phyloP scores from a whole-genome alignment of 1,139 yeast genomes.

The Hansenula lynferdii region DNA sequence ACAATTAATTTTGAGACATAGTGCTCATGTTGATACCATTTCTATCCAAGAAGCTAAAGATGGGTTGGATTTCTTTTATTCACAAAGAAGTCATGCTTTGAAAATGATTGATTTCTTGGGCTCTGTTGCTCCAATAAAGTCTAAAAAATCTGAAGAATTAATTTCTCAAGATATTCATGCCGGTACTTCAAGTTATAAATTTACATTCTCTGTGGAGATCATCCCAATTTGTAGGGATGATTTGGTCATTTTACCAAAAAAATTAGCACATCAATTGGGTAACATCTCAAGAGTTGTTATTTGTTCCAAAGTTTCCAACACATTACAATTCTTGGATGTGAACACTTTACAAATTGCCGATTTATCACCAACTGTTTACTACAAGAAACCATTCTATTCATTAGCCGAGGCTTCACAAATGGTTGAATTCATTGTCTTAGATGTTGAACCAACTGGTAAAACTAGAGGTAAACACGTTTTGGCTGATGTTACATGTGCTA shows the following conservation, averaged over 20 bases:
- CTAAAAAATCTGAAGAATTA: slow-evolving; percentile 85
- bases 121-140: slow-evolving; percentile 83
- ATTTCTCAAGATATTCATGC: slow-evolving; percentile 91
- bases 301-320: slow-evolving; percentile 78
- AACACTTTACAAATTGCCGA: slow-evolving; percentile 78
- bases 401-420: slow-evolving; percentile 73
- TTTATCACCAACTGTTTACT: slow-evolving; percentile 67
- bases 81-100: slow-evolving; percentile 85
- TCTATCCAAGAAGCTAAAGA: slow-evolving; percentile 90
- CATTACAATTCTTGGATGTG: slow-evolving; percentile 84
- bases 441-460: slow-evolving; percentile 90
- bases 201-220: slow-evolving; percentile 87
- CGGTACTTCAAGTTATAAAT: slow-evolving; percentile 83
- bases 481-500: slow-evolving; percentile 86
- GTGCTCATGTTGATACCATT: slow-evolving; percentile 92
- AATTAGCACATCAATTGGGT: slow-evolving; percentile 80
- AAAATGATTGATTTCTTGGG: slow-evolving; percentile 89
- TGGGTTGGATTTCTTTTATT: slow-evolving; percentile 91
- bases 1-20: slow-evolving; percentile 88
- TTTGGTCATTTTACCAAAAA: slow-evolving; percentile 81
- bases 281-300: slow-evolving; percentile 79
- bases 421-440: slow-evolving; percentile 87
- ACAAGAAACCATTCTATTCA: slow-evolving; percentile 83
- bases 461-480: slow-evolving; percentile 76
- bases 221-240: slow-evolving; percentile 99